Evolutionary conservation across 2,329 filamentous ascomycete species (phyloP).

Genomic region (Cladosporium phlei): DNA sequence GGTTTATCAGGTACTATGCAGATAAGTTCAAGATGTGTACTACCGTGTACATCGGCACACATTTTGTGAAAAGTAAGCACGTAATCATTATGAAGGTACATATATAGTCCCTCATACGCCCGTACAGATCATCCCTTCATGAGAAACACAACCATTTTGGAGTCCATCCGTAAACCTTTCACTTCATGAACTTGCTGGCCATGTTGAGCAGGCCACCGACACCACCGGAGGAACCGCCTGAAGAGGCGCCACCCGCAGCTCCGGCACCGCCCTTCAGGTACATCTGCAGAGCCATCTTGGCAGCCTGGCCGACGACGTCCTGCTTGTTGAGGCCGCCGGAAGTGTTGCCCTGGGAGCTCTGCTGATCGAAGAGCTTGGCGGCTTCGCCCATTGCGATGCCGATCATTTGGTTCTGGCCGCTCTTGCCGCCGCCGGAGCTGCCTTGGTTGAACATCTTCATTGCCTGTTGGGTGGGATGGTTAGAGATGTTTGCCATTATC

Average conservation of each 20-base stretch:
- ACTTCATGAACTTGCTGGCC: conserved; percentile 56
- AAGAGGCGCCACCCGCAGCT: conserved; percentile 40
- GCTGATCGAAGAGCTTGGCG: conserved; percentile 67
- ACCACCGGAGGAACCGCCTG: conserved; percentile 38
- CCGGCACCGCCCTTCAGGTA: conserved; percentile 71
- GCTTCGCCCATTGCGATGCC: conserved; percentile 85
- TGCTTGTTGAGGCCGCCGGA: conserved; percentile 66
- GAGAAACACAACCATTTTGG: no score
- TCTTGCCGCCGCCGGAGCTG: conserved; percentile 32
- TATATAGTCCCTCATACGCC: no score
- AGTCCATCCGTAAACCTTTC: no score
- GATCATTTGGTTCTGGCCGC: conserved; percentile 72
- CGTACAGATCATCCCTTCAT: no score
- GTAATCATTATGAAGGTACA: no score
- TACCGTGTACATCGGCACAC: no score
- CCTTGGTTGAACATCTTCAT: conserved; percentile 65
- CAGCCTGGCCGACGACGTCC: conserved; percentile 70
- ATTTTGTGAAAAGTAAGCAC: no score
- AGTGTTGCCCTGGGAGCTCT: conserved; percentile 49
- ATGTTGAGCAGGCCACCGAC: conserved; percentile 50
- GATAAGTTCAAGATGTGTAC: no score
- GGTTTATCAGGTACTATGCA: no score
- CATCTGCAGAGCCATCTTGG: conserved; percentile 84
- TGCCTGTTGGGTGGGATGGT: no score
- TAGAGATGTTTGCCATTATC: no score